Percentiles rank a stretch among this genome's conserved stretches.
phyloP scores from a whole-genome alignment of 116 monocot genomes.

The Posidonia oceanica region DNA sequence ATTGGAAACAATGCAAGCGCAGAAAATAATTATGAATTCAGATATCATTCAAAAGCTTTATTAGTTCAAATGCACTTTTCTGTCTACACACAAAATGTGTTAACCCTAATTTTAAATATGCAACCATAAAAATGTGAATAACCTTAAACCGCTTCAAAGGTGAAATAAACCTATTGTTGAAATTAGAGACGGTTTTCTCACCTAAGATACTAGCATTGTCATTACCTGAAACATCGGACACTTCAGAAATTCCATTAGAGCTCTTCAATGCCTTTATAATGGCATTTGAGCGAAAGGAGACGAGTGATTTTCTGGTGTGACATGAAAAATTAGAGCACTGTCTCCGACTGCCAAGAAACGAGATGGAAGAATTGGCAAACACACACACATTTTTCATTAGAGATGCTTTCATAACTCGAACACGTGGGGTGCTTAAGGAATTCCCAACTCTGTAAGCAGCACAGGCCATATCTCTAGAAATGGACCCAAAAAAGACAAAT shows the following conservation, averaged over 20 bases:
- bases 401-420: not conserved
- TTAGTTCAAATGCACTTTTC: no score
- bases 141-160: no score
- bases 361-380: slow-evolving; percentile 6
- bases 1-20: no score
- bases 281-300: not conserved
- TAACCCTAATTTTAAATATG: no score
- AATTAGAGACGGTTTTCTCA: not conserved
- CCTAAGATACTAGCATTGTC: not conserved
- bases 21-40: no score
- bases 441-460: not conserved
- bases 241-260: not conserved
- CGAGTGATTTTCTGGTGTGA: not conserved
- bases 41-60: no score
- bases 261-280: slow-evolving; percentile 5
- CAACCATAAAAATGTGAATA: no score
- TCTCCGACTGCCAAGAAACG: slow-evolving; percentile 8
- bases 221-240: not conserved
- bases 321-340: not conserved
- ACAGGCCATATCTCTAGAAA: not conserved
- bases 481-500: not conserved
- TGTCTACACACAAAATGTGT: no score
- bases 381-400: not conserved
- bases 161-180: no score
- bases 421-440: slow-evolving; percentile 2